phyloP scores from a whole-genome alignment of 306 rosid genomes.

The Vigna radiata region DNA sequence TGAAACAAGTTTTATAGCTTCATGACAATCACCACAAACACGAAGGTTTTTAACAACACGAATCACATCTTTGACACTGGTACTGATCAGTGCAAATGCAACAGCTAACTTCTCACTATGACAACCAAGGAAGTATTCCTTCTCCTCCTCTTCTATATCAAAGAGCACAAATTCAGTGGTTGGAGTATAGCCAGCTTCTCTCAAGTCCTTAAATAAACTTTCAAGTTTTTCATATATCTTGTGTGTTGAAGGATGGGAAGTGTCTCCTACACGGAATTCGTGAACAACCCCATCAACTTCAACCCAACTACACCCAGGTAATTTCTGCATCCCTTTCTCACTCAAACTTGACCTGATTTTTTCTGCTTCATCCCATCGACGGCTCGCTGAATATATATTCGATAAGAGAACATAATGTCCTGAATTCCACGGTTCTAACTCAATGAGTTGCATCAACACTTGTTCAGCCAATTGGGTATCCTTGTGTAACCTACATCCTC shows the following conservation, averaged over 20 bases:
- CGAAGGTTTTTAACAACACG: slow-evolving; percentile 82
- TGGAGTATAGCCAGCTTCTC: slow-evolving; percentile 71
- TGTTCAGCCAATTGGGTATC: slow-evolving; percentile 67
- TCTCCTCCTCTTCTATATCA: slow-evolving; percentile 81
- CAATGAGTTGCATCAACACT: slow-evolving; percentile 68
- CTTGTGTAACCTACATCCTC: slow-evolving; percentile 71
- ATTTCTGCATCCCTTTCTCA: slow-evolving; percentile 64
- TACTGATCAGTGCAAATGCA: slow-evolving; percentile 72
- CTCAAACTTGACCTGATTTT: slow-evolving; percentile 61
- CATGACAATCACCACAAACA: slow-evolving; percentile 77
- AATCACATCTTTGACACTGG: slow-evolving; percentile 50
- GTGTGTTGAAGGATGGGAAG: slow-evolving; percentile 61
- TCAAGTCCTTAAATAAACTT: slow-evolving; percentile 62
- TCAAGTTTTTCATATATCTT: slow-evolving; percentile 70
- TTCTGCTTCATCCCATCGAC: slow-evolving; percentile 72
- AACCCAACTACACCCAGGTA: slow-evolving; percentile 77
- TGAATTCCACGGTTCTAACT: slow-evolving; percentile 81
- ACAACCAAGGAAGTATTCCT: slow-evolving; percentile 69
- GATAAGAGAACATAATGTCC: slow-evolving; percentile 75
- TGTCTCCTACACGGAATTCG: slow-evolving; percentile 75
- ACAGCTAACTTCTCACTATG: slow-evolving; percentile 82
- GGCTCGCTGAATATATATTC: slow-evolving; percentile 73
- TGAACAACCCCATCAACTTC: slow-evolving; percentile 70
- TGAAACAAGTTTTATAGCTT: slow-evolving; percentile 69
- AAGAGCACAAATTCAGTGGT: slow-evolving; percentile 78